Evolutionary conservation across 75 land plant genomes (phyloP).

Genomic region (Pinus albicaulis): DNA sequence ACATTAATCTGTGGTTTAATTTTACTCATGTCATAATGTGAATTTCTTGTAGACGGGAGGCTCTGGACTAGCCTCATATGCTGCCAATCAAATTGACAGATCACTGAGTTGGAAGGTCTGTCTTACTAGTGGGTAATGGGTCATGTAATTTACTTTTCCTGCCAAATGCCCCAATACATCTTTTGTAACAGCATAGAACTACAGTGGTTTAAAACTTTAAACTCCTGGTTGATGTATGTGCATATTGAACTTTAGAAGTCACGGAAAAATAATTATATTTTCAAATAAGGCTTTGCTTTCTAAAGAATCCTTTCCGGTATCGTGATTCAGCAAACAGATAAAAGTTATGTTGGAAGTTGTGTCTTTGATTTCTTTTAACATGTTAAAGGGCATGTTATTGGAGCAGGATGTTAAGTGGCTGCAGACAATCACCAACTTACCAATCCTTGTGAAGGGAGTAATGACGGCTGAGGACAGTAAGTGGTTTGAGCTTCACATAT

Average conservation of each 20-base stretch:
- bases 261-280: no score
- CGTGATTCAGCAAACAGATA: no score
- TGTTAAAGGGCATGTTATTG: not conserved
- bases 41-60: slow-evolving; percentile 55
- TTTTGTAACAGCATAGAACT: not conserved
- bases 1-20: no score
- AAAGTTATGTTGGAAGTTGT: no score
- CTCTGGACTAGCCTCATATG: slow-evolving; percentile 94
- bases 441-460: slow-evolving; percentile 87
- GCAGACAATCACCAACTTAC: slow-evolving; percentile 80
- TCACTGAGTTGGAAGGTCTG: slow-evolving; percentile 94
- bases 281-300: no score
- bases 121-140: not conserved
- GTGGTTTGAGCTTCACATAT: slow-evolving; percentile 1
- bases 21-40: not conserved
- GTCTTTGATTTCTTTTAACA: not conserved
- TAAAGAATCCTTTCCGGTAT: no score
- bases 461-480: slow-evolving; percentile 90
- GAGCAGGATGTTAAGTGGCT: slow-evolving; percentile 93
- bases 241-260: not conserved
- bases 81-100: slow-evolving; percentile 85
- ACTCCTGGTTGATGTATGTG: not conserved
- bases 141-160: not conserved
- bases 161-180: not conserved
- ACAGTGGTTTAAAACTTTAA: not conserved